These are phyloP conservation scores for Lachancea fermentati DNA, from an alignment of 805 yeast genomes.

Conservation along the genomic window DNA sequence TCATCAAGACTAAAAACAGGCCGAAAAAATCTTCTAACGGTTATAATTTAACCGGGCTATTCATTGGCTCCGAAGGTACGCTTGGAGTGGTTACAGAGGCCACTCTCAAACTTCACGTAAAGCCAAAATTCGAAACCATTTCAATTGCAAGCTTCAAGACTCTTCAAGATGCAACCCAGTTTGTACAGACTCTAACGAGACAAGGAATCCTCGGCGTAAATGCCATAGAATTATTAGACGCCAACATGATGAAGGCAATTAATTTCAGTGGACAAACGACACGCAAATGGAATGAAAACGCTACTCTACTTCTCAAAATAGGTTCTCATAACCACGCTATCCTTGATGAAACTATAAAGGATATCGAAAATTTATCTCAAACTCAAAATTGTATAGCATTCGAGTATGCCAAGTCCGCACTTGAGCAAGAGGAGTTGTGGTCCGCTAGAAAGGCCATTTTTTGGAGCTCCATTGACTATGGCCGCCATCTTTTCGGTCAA, in stretches of 20 bases:
- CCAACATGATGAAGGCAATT: constrained; percentile 64
- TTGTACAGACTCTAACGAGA: constrained; percentile 61
- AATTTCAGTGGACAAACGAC: constrained; percentile 54
- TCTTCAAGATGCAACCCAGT: constrained; percentile 59
- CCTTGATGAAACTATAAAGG: constrained; percentile 46
- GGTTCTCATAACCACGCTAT: constrained; percentile 53
- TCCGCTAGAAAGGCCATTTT: constrained; percentile 75
- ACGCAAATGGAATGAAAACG: constrained; percentile 55
- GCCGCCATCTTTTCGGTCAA: constrained; percentile 40
- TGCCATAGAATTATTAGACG: constrained; percentile 75
- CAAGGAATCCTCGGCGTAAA: constrained; percentile 67
- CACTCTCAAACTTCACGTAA: constrained; percentile 58
- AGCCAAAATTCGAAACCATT: constrained; percentile 55
- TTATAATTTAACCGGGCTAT: constrained; percentile 67
- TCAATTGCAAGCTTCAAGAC: constrained; percentile 70
- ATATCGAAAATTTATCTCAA: constrained; percentile 40
- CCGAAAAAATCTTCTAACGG: constrained; percentile 83
- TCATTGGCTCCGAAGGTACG: constrained; percentile 83
- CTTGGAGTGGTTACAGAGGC: constrained; percentile 66
- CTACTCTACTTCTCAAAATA: constrained; percentile 69
- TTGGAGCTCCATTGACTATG: constrained; percentile 65
- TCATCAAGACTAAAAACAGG: constrained; percentile 66
- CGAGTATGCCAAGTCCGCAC: constrained; percentile 56
- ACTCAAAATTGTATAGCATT: constrained; percentile 44
- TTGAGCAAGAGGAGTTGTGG: constrained; percentile 72